Evolutionary conservation across 2,329 filamentous ascomycete genomes (phyloP), one percentile per base, ranked within the genome.

Genomic region (Penicillium sp.): DNA sequence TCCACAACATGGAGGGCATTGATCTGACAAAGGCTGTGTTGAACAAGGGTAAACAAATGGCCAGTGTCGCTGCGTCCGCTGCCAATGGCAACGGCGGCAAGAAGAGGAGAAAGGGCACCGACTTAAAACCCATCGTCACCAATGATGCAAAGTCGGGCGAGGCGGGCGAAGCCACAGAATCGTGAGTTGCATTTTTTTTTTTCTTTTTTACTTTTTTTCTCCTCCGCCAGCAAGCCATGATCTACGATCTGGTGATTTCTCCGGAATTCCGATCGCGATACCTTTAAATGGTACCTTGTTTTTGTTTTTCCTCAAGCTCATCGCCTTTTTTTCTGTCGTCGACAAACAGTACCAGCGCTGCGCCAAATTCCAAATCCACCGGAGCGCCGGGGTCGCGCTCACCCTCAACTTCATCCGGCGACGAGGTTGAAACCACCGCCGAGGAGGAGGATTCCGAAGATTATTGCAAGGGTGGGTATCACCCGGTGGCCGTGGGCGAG

Each of bases 381-480:
- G 78, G 80, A 65, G 80, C 82, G 78, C 82, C 82, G 82, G 84
- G 87, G 80, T 89, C 81, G 84, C 85, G 89, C 71, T 94, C 92
- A 65, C 91, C 91, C 56, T 91, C 91, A 57, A 87, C 88, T 56
- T 91, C 88, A 59, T 91, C 91, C 51, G 89, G 88, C 70, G 93
- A 94, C 80, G 93, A 97, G 77, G 85, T 87, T 78, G 93, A 97
- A 73, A 93, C 95, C 76, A 96, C 94, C 42, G 94, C 93, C 75
- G 95, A 98, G 77, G 95, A 99, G 81, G 95, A 99, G 81, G 95
- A 99, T 80, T 97, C 92, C 53, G 94, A 98, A 80, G 95, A 99
- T 80, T 99, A 99, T 83, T 97, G 94, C 86, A 98, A 98, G 81
- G 95, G 95, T 73, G 95, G 95, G 64, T 99, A 98, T 79, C 95